Base-by-base conservation (phyloP, 805 yeast species). In the Metschnikowia aberdeeniae region DNA sequence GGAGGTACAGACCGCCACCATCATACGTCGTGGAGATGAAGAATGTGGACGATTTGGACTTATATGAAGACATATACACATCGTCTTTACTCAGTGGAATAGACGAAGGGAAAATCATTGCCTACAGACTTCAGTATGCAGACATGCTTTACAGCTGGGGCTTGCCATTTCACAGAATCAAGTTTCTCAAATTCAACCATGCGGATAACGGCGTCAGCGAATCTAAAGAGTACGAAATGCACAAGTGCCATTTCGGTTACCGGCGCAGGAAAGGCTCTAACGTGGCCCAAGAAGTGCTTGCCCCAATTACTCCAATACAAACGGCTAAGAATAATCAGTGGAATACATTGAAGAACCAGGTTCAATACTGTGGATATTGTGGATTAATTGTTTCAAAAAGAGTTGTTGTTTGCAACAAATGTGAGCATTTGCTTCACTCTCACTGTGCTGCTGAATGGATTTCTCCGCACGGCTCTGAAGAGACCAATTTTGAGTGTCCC, bases 61-160 rank as follows among this genome's bases (percentile, higher is more conserved):
- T 76, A 10, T 68, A 61, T 52, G 76, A 74, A 44, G 71, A 73
- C 45, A 59, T 70, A 0, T 71, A 69, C 47, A 59, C 73, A 2
- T 55, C 61, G 37, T 60, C 72, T 3, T 57, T 80, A 37, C 63
- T 79, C 40, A 69, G 68, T 34, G 58, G 70, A 3, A 62, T 68
- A 8, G 70, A 72, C 36, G 55, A 55, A 7, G 58, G 59, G 1
- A 69, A 68, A 39, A 62, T 77, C 36, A 61, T 58, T 34, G 40
- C 56, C 44, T 77, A 79, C 58, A 62, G 96, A 33, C 73, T 76
- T 17, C 84, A 82, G 53, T 90, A 92, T 61, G 89, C 97, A 0
- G 77, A 83, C 14, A 73, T 90, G 58, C 68, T 90, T 11, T 86
- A 78, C 56, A 63, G 76, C 29, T 92, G 97, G 97, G 95, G 93